Conservation (phyloP, 2,329 filamentous ascomycete genomes). For the Ceratocystis variospora region DNA sequence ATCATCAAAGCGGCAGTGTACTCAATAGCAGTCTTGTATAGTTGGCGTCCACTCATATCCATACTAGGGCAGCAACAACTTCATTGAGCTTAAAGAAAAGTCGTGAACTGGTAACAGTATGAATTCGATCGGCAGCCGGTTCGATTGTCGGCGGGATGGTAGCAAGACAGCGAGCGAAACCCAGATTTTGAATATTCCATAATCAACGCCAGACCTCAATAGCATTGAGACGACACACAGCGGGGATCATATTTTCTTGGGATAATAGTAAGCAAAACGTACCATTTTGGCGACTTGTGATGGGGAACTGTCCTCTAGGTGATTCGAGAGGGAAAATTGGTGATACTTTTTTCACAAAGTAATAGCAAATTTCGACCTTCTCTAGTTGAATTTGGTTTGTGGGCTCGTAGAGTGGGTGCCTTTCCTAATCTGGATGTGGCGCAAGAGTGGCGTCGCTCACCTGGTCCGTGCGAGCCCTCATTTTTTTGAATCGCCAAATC, state of each 20-base stretch:
- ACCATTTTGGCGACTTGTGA: conserved; percentile 37
- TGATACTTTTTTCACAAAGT: conserved; percentile 21
- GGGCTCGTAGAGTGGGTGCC: conserved; percentile 31
- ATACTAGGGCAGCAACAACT: neutral
- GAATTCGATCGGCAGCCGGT: conserved; percentile 4
- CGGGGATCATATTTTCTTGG: conserved; percentile 3
- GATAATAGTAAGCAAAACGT: conserved; percentile 25
- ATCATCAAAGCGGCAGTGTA: neutral
- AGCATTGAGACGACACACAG: neutral
- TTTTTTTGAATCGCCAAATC: conserved; percentile 10
- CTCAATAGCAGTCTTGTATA: neutral
- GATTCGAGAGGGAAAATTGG: conserved; percentile 32
- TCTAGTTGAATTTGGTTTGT: conserved; percentile 34
- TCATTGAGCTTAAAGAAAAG: neutral
- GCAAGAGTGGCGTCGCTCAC: conserved; percentile 11
- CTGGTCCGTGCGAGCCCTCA: conserved; percentile 19
- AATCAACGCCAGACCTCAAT: conserved; percentile 5
- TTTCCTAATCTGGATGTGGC: conserved; percentile 26
- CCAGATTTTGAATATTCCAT: neutral
- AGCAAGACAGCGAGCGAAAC: neutral
- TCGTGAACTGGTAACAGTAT: too few species aligned
- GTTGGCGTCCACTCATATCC: neutral
- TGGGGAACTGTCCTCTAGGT: conserved; percentile 32
- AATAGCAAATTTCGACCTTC: conserved; percentile 30
- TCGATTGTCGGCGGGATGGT: neutral